A percentile compares a stretch with the other conserved stretches of the same genome.
Evolutionary conservation across 768 basidiomycete species (phyloP).

Genomic region (Lentinula sp.): DNA sequence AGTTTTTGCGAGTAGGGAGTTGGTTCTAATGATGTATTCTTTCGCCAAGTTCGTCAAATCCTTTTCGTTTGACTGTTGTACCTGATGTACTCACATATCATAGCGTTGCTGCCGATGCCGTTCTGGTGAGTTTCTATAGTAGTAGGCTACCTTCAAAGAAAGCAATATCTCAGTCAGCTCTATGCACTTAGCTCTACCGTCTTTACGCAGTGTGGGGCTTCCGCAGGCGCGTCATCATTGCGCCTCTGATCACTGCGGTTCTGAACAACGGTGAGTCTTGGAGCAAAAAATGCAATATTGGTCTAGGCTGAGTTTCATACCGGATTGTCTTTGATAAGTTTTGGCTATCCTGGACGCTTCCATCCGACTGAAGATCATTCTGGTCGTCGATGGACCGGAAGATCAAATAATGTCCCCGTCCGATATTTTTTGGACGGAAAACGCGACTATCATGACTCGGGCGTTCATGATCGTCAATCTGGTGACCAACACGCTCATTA

Average conservation of each 20-base stretch:
- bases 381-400: too few relatives aligned
- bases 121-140: background rate
- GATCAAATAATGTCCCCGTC: too few relatives aligned
- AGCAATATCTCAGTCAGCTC: background rate
- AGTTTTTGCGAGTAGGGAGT: background rate
- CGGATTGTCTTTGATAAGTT: background rate
- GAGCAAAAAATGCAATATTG: too few relatives aligned
- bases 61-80: background rate
- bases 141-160: too few relatives aligned
- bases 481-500: background rate
- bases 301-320: too few relatives aligned
- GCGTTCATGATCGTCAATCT: constrained; percentile 1
- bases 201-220: background rate
- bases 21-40: background rate
- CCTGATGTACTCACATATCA: background rate
- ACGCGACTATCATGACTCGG: background rate
- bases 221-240: background rate
- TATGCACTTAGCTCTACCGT: background rate
- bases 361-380: too few relatives aligned
- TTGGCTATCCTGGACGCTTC: background rate
- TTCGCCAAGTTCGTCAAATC: background rate
- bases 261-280: background rate
- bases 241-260: background rate
- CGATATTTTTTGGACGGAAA: background rate
- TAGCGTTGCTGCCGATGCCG: background rate